A percentile compares a stretch with the other conserved stretches of the same genome.
Evolutionary conservation across 305 asterid genomes (phyloP).

Genomic region (Solanum aculeatissimum): DNA sequence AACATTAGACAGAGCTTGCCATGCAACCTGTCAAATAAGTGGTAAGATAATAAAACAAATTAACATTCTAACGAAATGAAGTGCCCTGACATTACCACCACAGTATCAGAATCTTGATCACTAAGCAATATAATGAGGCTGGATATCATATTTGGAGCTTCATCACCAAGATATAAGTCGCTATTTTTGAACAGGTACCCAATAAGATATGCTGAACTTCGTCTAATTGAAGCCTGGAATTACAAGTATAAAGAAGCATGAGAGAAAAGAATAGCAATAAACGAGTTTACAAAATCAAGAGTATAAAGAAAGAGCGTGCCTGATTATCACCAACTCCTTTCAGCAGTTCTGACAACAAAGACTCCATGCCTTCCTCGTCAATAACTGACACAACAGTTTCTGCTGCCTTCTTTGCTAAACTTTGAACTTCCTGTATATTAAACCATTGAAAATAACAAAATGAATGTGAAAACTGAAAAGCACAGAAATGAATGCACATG

Average conservation of each 20-base stretch:
- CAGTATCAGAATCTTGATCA: conserved; percentile 72
- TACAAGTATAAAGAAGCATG: background rate
- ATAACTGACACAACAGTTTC: conserved; percentile 93
- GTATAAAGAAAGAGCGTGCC: conserved; percentile 31
- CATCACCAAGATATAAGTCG: conserved; percentile 85
- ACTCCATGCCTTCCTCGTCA: conserved; percentile 86
- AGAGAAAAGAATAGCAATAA: background rate
- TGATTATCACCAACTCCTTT: conserved; percentile 83
- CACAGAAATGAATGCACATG: background rate
- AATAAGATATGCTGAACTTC: conserved; percentile 71
- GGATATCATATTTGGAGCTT: conserved; percentile 89
- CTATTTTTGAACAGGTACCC: conserved; percentile 89
- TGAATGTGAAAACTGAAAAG: background rate
- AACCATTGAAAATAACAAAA: background rate
- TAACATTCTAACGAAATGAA: conserved; percentile 1
- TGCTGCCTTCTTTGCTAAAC: conserved; percentile 76
- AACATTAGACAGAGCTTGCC: conserved; percentile 96
- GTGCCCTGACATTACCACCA: conserved; percentile 38
- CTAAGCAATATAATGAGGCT: conserved; percentile 79
- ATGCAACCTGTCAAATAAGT: conserved; percentile 51
- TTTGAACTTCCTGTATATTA: conserved; percentile 40
- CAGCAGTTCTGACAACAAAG: conserved; percentile 77
- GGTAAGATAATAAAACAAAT: conserved; percentile 4
- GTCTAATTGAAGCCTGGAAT: conserved; percentile 74
- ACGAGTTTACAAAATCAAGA: background rate